Evolutionary conservation across 306 rosid genomes (phyloP).

Genomic region (Cucumis sativus): Cucumber_9930_V3 NC_026657.2:36546501-36547000

Average conservation of each 20-base stretch:
- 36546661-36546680: not conserved
- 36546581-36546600: constrained; percentile 15
- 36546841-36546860: too few relatives aligned
- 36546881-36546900: too few relatives aligned
- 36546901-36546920: too few relatives aligned
- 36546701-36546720: not conserved
- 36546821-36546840: not conserved
- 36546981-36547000: too few relatives aligned
- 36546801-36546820: not conserved
- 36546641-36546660: constrained; percentile 16
- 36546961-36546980: too few relatives aligned
- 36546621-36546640: constrained; percentile 31
- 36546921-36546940: too few relatives aligned
- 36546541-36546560: constrained; percentile 27
- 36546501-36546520: constrained; percentile 32
- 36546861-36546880: too few relatives aligned
- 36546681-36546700: constrained; percentile 12
- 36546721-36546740: not conserved
- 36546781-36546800: not conserved
- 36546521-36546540: constrained; percentile 5
- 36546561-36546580: constrained; percentile 14
- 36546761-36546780: not conserved
- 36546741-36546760: not conserved
- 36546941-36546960: too few relatives aligned
- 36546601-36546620: constrained; percentile 25